These are phyloP conservation scores for Darksidea phi DNA, from an alignment of 495 filamentous ascomycete species.

Conservation along the genomic window DNA sequence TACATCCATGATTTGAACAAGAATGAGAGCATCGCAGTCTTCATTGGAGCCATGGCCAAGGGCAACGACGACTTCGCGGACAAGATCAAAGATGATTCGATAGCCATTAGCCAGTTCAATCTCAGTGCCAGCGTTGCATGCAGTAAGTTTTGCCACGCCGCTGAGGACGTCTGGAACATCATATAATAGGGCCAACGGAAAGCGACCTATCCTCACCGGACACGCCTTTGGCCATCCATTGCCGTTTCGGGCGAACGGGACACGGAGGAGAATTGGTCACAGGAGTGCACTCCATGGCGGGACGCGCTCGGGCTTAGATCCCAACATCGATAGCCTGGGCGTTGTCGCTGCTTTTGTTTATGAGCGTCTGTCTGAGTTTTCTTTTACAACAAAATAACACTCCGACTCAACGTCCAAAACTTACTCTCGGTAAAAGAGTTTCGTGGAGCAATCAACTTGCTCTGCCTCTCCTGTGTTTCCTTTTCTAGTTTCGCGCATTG, in stretches of 20 bases:
- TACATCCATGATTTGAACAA: constrained; percentile 75
- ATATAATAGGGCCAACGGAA: constrained; percentile 54
- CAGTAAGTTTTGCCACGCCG: constrained; percentile 98
- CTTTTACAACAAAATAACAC: constrained; percentile 80
- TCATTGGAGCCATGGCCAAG: constrained; percentile 98
- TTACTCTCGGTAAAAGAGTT: constrained; percentile 54
- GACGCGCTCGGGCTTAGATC: constrained; percentile 47
- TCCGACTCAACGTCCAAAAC: constrained; percentile 75
- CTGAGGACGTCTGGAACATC: constrained; percentile 94
- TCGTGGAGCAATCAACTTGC: constrained; percentile 68
- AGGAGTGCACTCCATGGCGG: constrained; percentile 35
- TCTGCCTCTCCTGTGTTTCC: constrained; percentile 43
- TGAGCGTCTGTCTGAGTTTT: constrained; percentile 59
- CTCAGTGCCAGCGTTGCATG: constrained; percentile 95
- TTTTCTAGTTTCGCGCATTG: constrained; percentile 18
- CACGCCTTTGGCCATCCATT: constrained; percentile 15
- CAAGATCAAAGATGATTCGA: constrained; percentile 89
- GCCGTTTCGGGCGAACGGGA: constrained; percentile 9
- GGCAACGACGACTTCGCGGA: constrained; percentile 95
- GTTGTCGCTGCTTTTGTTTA: constrained; percentile 40
- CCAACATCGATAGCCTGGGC: constrained; percentile 51
- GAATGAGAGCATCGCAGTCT: constrained; percentile 93
- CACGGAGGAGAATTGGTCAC: constrained; percentile 22
- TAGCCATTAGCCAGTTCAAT: constrained; percentile 97
- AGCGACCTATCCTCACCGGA: constrained; percentile 21